Conservation (phyloP, 1,284 basidiomycete genomes). For the Golubevia sp. region DNA sequence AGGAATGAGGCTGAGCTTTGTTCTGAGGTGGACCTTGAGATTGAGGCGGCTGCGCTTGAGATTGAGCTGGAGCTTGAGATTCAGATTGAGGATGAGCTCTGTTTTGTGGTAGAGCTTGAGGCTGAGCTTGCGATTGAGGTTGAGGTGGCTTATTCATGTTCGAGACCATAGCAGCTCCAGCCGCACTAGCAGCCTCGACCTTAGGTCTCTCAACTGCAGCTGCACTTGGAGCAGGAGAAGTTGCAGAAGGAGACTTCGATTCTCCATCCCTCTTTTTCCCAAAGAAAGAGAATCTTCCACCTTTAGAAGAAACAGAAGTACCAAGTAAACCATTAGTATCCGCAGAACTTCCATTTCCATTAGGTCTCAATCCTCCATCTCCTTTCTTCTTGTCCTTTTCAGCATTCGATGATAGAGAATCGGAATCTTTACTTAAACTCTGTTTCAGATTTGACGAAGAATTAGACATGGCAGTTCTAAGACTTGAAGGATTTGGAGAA, state of each 20-base stretch:
- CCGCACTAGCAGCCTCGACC: too few relatives aligned
- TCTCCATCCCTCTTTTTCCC: neutral
- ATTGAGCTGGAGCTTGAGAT: neutral
- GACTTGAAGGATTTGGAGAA: neutral
- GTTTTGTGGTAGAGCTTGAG: too few relatives aligned
- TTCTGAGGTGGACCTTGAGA: neutral
- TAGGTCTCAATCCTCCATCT: too few relatives aligned
- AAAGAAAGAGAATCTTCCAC: neutral
- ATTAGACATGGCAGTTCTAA: too few relatives aligned
- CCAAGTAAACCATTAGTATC: neutral
- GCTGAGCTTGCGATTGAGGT: too few relatives aligned
- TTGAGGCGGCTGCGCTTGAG: neutral
- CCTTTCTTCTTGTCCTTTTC: too few relatives aligned
- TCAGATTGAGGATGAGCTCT: neutral
- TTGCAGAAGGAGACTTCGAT: neutral
- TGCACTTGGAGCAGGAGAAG: neutral
- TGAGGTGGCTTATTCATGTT: too few relatives aligned
- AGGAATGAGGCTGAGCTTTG: neutral
- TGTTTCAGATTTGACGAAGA: too few relatives aligned
- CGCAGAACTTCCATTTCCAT: too few relatives aligned
- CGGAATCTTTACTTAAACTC: too few relatives aligned
- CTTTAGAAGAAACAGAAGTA: neutral
- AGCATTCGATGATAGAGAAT: too few relatives aligned
- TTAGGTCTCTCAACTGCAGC: neutral
- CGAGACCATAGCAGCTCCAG: too few relatives aligned